These are phyloP conservation scores for Pseudopyrenochaeta lycopersici DNA, from an alignment of 2,329 filamentous ascomycete species.

Conservation along the genomic window DNA sequence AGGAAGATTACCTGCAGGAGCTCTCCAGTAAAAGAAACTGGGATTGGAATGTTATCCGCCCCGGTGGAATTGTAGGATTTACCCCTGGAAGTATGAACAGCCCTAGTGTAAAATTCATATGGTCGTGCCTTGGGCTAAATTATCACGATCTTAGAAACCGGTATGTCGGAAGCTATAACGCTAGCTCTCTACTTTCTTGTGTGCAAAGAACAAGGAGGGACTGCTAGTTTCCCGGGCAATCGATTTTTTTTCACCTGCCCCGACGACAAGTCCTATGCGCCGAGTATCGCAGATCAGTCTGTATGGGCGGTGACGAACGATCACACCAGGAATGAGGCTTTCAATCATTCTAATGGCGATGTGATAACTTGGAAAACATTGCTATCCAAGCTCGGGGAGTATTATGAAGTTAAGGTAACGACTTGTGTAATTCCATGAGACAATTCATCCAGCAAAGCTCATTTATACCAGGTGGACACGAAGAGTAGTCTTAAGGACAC, in stretches of 20 bases:
- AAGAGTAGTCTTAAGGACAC: too few species aligned
- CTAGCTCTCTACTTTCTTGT: constrained; percentile 13
- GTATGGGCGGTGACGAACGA: constrained; percentile 2
- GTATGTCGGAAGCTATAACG: constrained; percentile 12
- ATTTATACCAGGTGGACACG: too few species aligned
- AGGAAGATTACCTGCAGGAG: constrained; percentile 11
- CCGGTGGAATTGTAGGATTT: constrained; percentile 12
- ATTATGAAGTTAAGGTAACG: too few species aligned
- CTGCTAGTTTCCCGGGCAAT: constrained; percentile 4
- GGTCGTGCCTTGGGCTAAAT: too few species aligned
- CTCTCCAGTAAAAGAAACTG: constrained; percentile 1
- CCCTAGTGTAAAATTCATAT: too few species aligned
- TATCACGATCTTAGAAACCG: constrained; percentile 2
- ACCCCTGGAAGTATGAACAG: background rate
- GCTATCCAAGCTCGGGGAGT: background rate
- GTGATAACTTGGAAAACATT: constrained; percentile 3
- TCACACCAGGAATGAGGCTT: constrained; percentile 5
- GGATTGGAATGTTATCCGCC: constrained; percentile 9
- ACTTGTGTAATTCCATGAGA: too few species aligned
- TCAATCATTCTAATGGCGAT: constrained; percentile 15
- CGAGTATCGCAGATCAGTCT: constrained; percentile 6
- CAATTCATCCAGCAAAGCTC: too few species aligned
- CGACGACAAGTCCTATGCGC: constrained; percentile 6
- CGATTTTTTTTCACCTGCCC: constrained; percentile 5
- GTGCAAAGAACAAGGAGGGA: constrained; percentile 4